phyloP scores from a whole-genome alignment of 2,329 filamentous ascomycete species.

The Colletotrichum nymphaeae region DNA sequence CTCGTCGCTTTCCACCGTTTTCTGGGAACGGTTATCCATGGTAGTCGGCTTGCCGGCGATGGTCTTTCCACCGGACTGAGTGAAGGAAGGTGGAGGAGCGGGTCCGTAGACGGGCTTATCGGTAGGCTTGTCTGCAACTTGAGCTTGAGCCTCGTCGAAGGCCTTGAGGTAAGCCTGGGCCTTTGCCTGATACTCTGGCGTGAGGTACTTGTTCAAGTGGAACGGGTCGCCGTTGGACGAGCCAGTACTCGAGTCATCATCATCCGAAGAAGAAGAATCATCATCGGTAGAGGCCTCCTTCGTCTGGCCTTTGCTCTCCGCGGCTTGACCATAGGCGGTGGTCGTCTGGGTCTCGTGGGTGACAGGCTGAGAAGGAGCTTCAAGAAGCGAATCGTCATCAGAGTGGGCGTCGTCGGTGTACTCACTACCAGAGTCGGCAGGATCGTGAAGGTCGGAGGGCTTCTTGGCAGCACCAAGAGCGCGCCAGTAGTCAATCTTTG shows the following conservation, averaged over 20 bases:
- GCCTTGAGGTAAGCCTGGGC: background rate
- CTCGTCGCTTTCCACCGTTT: background rate
- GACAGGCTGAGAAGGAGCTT: background rate
- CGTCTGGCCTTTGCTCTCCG: background rate
- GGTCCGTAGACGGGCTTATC: background rate
- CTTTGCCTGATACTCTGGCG: background rate
- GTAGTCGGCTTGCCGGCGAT: background rate
- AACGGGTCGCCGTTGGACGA: slow-evolving; percentile 2
- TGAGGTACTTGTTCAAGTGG: slow-evolving; percentile 10
- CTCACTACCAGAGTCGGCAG: background rate
- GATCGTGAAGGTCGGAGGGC: background rate
- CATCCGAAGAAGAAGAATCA: background rate
- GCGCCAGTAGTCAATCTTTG: slow-evolving; percentile 22
- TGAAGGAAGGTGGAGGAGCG: background rate
- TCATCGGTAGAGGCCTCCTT: background rate
- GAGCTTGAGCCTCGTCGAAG: background rate
- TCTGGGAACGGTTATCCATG: background rate
- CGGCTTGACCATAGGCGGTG: background rate
- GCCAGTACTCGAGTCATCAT: slow-evolving; percentile 1
- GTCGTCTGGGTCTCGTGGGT: background rate
- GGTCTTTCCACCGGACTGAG: background rate
- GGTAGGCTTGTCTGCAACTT: background rate
- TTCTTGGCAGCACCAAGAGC: slow-evolving; percentile 3
- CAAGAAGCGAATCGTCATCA: background rate
- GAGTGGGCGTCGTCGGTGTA: background rate